These are phyloP conservation scores for Globisporangium abappressorium DNA, from an alignment of 352 stramenopile species.

Conservation along the genomic window DNA sequence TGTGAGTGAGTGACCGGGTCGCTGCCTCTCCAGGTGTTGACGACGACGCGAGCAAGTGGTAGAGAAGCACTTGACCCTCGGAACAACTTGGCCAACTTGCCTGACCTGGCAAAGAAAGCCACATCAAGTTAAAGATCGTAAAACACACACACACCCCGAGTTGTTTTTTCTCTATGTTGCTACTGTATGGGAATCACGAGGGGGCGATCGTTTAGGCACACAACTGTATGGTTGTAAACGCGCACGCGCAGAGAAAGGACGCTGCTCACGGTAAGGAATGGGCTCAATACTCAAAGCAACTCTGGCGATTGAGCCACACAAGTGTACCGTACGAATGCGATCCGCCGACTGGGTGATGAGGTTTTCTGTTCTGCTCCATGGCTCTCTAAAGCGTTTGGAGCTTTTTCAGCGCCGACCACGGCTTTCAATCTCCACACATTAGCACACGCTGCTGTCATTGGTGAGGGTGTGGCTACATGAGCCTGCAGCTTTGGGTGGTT, in stretches of 20 bases:
- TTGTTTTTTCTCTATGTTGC: not conserved
- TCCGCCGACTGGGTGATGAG: not conserved
- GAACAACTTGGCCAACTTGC: not conserved
- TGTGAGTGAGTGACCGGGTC: not conserved
- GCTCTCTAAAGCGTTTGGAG: not conserved
- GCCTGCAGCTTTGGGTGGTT: not conserved
- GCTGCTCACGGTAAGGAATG: not conserved
- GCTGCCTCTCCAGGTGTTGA: not conserved
- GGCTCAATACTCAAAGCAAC: not conserved
- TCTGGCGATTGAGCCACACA: not conserved
- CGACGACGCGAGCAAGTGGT: not conserved
- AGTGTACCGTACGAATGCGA: not conserved
- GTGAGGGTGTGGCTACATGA: not conserved
- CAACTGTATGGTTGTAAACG: conserved; percentile 6
- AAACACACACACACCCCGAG: not conserved
- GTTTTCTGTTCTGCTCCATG: not conserved
- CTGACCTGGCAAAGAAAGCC: not conserved
- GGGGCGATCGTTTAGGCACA: not conserved
- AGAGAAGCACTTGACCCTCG: not conserved
- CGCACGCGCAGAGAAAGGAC: conserved; percentile 1
- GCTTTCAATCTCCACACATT: not conserved
- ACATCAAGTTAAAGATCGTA: not conserved
- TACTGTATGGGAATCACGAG: not conserved
- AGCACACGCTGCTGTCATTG: not conserved
- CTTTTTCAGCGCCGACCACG: conserved; percentile 10